Evolutionary conservation across 2,329 filamentous ascomycete species (phyloP), one percentile per base, ranked within the genome.

Genomic region (Dactylellina parvicollis): DNA sequence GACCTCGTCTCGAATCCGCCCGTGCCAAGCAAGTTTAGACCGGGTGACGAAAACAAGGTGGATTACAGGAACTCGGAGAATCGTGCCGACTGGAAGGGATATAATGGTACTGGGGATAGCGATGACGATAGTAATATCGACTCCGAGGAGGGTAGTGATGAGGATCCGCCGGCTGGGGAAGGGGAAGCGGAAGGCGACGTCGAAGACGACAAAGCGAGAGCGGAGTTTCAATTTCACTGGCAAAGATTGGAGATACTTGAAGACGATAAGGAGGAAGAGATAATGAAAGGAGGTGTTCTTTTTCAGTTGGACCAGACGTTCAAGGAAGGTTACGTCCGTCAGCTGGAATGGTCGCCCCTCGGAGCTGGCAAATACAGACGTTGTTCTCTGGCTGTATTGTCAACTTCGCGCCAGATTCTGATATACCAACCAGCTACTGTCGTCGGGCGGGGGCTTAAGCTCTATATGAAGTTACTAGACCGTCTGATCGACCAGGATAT

Each of bases 181-280:
- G 57, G 22, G 32, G 52, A 61, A 26, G 54, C 34, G 2, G 69
- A 73, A 26, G 69, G 49, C 7, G 69, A 73, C 28, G 69, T 73
- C 4, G 69, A 73, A 10, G 69, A 73, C 3, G 69, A 73, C 38
- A 73, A 64, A 47, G 46, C 60, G n/a, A 20, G 69, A 10, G 54
- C 69, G n/a, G 69, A 73, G 40, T 73, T 73, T 38, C 69, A 73
- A 32, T 73, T 73, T 18, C 69, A 73, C 18, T 73, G 69, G 69
- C 69, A 73, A 12, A 65, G 61, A 26, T n/a, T 73, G 14, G 69
- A 73, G 38, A 16, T 65, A 9, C 30, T 73, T 10, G 60, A 66
- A 18, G 69, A 73, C 20, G 60, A 73, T 9, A 59, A 49, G 14
- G 52, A 47, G 14, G 69, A 65, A 3, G 67, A 65, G 28, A 47